A percentile compares a stretch with the other conserved stretches of the same genome.
Evolutionary conservation across 768 basidiomycete genomes (phyloP).

Genomic region (Tricholoma matsutake): DNA sequence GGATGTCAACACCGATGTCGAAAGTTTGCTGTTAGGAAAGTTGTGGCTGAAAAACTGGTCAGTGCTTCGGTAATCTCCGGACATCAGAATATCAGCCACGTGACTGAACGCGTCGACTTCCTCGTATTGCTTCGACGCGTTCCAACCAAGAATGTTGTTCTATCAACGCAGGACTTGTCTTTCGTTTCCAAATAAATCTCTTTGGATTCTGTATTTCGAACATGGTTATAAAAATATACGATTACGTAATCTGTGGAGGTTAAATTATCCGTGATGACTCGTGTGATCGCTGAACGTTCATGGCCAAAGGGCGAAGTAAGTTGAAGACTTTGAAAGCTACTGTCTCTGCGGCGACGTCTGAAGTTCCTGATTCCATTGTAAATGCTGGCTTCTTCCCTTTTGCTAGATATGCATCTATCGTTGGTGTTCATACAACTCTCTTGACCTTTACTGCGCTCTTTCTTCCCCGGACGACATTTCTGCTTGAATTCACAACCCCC

Average conservation of each 20-base stretch:
- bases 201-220: not conserved
- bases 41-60: constrained; percentile 39
- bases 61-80: constrained; percentile 33
- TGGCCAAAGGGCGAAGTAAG: constrained; percentile 1
- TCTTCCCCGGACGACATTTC: constrained; percentile 59
- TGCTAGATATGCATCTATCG: constrained; percentile 59
- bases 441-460: constrained; percentile 64
- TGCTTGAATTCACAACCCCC: constrained; percentile 36
- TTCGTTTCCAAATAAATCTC: too few species aligned
- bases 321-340: not conserved
- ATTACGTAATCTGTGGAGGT: constrained; percentile 7
- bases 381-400: constrained; percentile 23
- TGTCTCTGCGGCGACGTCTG: not conserved
- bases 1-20: constrained; percentile 54
- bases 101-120: constrained; percentile 7
- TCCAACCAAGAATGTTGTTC: not conserved
- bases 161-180: too few species aligned
- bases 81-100: constrained; percentile 8
- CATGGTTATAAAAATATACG: not conserved
- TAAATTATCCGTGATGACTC: too few species aligned
- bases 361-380: not conserved
- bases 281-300: not conserved
- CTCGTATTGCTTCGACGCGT: not conserved
- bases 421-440: constrained; percentile 66
- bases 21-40: constrained; percentile 21